Conservation (phyloP, 805 yeast species). For the Saturnispora sanitii region DNA sequence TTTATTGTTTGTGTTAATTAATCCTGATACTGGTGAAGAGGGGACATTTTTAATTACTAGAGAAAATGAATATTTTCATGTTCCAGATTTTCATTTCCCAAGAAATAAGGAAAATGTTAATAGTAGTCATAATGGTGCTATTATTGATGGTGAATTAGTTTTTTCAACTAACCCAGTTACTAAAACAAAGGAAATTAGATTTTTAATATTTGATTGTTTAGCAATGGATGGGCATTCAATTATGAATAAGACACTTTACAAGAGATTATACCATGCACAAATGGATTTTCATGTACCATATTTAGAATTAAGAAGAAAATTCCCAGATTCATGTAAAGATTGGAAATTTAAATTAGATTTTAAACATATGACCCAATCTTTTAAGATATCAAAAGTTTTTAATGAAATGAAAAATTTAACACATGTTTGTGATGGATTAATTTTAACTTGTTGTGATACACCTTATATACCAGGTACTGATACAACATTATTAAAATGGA, state of each 20-base stretch:
- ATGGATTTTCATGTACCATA: constrained; percentile 78
- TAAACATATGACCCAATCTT: constrained; percentile 81
- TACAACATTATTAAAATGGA: constrained; percentile 82
- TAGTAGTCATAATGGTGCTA: constrained; percentile 73
- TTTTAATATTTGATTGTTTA: constrained; percentile 83
- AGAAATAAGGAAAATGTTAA: constrained; percentile 33
- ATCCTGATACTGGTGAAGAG: constrained; percentile 66
- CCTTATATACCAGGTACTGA: constrained; percentile 90
- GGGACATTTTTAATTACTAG: constrained; percentile 85
- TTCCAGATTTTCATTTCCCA: constrained; percentile 84
- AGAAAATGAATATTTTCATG: constrained; percentile 73
- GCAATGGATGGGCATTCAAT: constrained; percentile 70
- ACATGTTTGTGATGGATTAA: constrained; percentile 88
- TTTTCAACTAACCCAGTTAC: constrained; percentile 48
- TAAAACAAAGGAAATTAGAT: constrained; percentile 58
- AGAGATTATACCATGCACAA: constrained; percentile 79
- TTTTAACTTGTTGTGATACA: constrained; percentile 82
- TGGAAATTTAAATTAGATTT: constrained; percentile 83
- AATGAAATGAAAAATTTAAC: constrained; percentile 60
- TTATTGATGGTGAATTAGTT: constrained; percentile 92
- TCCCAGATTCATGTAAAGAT: constrained; percentile 62
- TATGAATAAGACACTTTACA: constrained; percentile 61
- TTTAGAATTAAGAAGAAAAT: constrained; percentile 51
- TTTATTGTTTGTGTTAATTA: constrained; percentile 51
- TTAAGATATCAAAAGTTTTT: constrained; percentile 67